These are phyloP conservation scores for Pyracantha coccinea DNA, from an alignment of 331 rosid genomes.

Conservation along the genomic window DNA sequence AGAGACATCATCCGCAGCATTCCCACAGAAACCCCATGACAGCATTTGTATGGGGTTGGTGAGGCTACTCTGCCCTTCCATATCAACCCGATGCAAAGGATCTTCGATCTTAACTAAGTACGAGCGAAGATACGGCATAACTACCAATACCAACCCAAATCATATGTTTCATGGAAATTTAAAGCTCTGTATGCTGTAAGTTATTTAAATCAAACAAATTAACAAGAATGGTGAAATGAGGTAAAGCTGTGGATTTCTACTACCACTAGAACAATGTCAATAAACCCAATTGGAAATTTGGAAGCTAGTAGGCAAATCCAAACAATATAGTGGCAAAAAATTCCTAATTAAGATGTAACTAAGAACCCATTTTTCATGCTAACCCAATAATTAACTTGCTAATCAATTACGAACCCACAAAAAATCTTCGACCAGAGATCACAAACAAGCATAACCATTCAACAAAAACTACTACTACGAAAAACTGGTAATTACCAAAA, in stretches of 20 bases:
- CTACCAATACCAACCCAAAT: background rate
- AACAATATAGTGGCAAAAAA: no score
- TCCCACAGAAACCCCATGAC: constrained; percentile 17
- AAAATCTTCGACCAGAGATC: no score
- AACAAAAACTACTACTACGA: no score
- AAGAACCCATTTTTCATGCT: background rate
- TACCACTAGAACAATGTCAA: background rate
- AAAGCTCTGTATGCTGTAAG: background rate
- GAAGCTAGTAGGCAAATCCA: background rate
- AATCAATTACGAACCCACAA: background rate
- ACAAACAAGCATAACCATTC: no score
- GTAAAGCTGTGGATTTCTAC: background rate
- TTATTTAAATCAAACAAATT: background rate
- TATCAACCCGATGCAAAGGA: constrained; percentile 4
- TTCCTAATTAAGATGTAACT: background rate
- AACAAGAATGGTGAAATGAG: background rate
- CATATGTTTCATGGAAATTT: background rate
- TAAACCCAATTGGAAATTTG: background rate
- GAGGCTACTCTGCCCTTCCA: constrained; percentile 46
- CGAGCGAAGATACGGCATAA: constrained; percentile 9
- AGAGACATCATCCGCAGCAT: constrained; percentile 19
- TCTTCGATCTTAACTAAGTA: constrained; percentile 5
- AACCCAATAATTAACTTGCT: background rate
- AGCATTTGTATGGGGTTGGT: constrained; percentile 14
- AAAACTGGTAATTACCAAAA: background rate